A percentile compares a stretch with the other conserved stretches of the same genome.
Conservation (phyloP, 2,329 filamentous ascomycete species). For the Talaromyces rugulosus region DNA sequence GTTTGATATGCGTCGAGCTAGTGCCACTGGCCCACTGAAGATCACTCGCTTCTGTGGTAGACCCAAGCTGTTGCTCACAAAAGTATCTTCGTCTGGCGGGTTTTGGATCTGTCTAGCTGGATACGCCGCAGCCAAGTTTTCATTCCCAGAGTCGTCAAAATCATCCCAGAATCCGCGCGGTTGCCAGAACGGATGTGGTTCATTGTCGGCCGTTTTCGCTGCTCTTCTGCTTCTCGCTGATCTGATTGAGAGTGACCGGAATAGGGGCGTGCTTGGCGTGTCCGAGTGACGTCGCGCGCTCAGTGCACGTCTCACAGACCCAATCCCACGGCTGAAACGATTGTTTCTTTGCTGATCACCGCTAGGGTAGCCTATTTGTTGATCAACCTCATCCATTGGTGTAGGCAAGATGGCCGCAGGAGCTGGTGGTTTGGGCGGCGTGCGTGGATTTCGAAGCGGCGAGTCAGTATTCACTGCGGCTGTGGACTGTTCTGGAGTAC, state of each 20-base stretch:
- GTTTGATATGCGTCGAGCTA: slow-evolving; percentile 26
- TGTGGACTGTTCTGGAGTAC: slow-evolving; percentile 23
- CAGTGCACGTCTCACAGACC: slow-evolving; percentile 35
- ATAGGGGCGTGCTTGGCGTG: slow-evolving; percentile 30
- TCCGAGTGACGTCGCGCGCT: slow-evolving; percentile 37
- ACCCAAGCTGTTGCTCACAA: slow-evolving; percentile 55
- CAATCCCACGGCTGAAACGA: slow-evolving; percentile 27
- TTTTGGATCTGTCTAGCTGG: slow-evolving; percentile 20
- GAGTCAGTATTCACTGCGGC: slow-evolving; percentile 44
- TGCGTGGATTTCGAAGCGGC: slow-evolving; percentile 56
- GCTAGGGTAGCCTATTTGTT: slow-evolving; percentile 27
- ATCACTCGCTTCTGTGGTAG: slow-evolving; percentile 48
- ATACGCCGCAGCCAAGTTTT: slow-evolving; percentile 24
- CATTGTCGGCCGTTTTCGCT: slow-evolving; percentile 43
- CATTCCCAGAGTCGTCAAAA: slow-evolving; percentile 35
- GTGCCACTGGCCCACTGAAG: slow-evolving; percentile 35
- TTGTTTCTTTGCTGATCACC: slow-evolving; percentile 18
- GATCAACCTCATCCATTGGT: slow-evolving; percentile 42
- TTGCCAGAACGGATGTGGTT: slow-evolving; percentile 59
- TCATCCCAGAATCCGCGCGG: slow-evolving; percentile 62
- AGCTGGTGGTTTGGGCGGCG: slow-evolving; percentile 54
- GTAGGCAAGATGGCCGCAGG: slow-evolving; percentile 55
- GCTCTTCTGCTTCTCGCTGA: slow-evolving; percentile 41
- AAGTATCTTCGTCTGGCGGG: slow-evolving; percentile 34
- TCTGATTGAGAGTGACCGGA: slow-evolving; percentile 36